These are phyloP conservation scores for Castanopsis chinensis DNA, from an alignment of 306 rosid genomes.

Conservation along the genomic window DNA sequence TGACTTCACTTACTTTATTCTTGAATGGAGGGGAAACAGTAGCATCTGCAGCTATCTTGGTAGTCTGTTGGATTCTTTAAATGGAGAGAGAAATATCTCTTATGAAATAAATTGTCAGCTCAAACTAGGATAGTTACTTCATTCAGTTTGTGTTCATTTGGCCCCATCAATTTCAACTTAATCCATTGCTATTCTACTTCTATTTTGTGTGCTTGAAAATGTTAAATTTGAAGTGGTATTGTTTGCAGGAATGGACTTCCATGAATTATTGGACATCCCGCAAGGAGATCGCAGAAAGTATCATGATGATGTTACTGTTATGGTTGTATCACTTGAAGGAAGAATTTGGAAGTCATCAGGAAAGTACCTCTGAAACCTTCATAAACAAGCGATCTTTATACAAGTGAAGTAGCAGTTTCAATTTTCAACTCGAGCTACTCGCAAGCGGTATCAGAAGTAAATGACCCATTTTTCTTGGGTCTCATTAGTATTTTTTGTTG, in stretches of 20 bases:
- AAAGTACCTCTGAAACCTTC: slow-evolving; percentile 63
- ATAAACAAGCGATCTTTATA: slow-evolving; percentile 23
- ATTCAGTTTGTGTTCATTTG: neutral
- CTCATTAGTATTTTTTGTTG: slow-evolving; percentile 22
- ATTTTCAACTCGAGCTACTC: slow-evolving; percentile 29
- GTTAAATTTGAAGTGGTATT: neutral
- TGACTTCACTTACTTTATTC: no score
- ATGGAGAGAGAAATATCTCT: neutral
- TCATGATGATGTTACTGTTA: slow-evolving; percentile 97
- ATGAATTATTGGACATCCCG: slow-evolving; percentile 93
- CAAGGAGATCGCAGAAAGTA: slow-evolving; percentile 98
- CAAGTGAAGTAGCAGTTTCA: slow-evolving; percentile 24
- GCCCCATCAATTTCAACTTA: neutral
- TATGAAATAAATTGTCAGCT: neutral
- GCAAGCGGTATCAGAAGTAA: slow-evolving; percentile 38
- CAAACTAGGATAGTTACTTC: neutral
- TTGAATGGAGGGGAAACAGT: no score
- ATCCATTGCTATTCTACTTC: neutral
- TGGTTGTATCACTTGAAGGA: slow-evolving; percentile 99
- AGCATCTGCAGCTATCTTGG: no score
- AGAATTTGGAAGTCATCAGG: slow-evolving; percentile 99
- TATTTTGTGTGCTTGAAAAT: neutral
- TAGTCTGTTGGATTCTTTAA: neutral
- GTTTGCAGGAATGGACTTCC: slow-evolving; percentile 89
- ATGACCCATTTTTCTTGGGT: slow-evolving; percentile 60